phyloP scores from a whole-genome alignment of 2,329 filamentous ascomycete genomes.

The Arachnopeziza araneosa region DNA sequence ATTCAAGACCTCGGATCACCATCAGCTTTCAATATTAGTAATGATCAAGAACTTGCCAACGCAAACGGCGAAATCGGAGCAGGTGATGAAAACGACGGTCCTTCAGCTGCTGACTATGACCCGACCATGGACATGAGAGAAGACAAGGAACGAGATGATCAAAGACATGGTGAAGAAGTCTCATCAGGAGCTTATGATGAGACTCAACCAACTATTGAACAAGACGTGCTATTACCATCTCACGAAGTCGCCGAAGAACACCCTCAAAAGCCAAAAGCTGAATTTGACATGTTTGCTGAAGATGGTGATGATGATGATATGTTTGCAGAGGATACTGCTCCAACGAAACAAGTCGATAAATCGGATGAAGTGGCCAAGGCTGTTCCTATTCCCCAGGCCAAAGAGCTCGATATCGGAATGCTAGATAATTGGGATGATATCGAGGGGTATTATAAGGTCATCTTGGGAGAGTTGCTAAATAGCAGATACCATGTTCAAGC shows the following conservation, averaged over 20 bases:
- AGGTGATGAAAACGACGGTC: slow-evolving; percentile 57
- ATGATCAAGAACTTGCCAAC: slow-evolving; percentile 65
- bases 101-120: slow-evolving; percentile 91
- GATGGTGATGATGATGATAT: slow-evolving; percentile 64
- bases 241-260: slow-evolving; percentile 31
- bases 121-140: slow-evolving; percentile 84
- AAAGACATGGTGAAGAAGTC: slow-evolving; percentile 53
- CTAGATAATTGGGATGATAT: slow-evolving; percentile 91
- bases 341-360: slow-evolving; percentile 11
- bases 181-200: slow-evolving; percentile 53
- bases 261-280: slow-evolving; percentile 49
- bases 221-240: slow-evolving; percentile 41
- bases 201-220: slow-evolving; percentile 46
- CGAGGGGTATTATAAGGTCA: slow-evolving; percentile 94
- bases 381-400: slow-evolving; percentile 38
- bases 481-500: slow-evolving; percentile 85
- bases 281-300: slow-evolving; percentile 86
- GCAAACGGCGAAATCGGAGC: slow-evolving; percentile 38
- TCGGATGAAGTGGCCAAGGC: slow-evolving; percentile 15
- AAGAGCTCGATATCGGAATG: slow-evolving; percentile 64
- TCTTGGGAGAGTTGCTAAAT: slow-evolving; percentile 84
- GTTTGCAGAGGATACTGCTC: slow-evolving; percentile 49
- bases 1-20: slow-evolving; percentile 32
- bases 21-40: slow-evolving; percentile 51
- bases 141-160: slow-evolving; percentile 66